A percentile compares a stretch with the other conserved stretches of the same genome.
Conservation (phyloP, 495 filamentous ascomycete genomes). For the Penicillium atrosanguineum region DNA sequence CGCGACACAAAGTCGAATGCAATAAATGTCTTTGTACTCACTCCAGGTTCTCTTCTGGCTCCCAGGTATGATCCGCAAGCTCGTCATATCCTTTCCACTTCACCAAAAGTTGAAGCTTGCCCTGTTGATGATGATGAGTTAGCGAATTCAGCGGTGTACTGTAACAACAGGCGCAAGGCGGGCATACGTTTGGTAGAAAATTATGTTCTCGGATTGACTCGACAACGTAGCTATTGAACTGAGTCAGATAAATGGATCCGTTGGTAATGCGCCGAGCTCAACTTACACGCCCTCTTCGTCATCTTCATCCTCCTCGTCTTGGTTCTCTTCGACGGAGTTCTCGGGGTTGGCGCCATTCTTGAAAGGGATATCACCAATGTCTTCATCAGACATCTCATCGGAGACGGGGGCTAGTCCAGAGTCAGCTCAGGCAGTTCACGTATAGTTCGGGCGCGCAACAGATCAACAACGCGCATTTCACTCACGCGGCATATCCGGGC, state of each 20-base stretch:
- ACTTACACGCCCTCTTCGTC: constrained; percentile 37
- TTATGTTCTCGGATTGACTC: constrained; percentile 55
- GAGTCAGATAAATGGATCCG: constrained; percentile 26
- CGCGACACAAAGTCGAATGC: neutral
- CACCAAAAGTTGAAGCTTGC: constrained; percentile 47
- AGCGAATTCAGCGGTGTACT: constrained; percentile 5
- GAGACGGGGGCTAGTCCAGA: constrained; percentile 31
- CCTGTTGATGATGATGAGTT: constrained; percentile 29
- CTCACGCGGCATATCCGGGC: constrained; percentile 40
- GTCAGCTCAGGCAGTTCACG: constrained; percentile 10
- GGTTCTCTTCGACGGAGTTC: constrained; percentile 21
- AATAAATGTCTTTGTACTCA: constrained; percentile 13
- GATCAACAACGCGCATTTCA: constrained; percentile 17
- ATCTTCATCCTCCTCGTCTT: constrained; percentile 29
- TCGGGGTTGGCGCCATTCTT: constrained; percentile 34
- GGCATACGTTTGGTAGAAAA: constrained; percentile 38
- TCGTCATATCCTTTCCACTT: constrained; percentile 66
- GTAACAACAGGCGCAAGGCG: neutral
- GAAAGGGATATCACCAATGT: constrained; percentile 44
- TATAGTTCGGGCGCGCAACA: constrained; percentile 9
- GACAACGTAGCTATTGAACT: constrained; percentile 52
- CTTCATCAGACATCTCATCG: constrained; percentile 44
- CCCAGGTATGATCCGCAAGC: constrained; percentile 55
- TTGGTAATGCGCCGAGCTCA: neutral
- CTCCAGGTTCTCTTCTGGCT: constrained; percentile 58